Base-by-base conservation (phyloP, 2,329 filamentous ascomycete species). In the Helminthosporium solani region DNA sequence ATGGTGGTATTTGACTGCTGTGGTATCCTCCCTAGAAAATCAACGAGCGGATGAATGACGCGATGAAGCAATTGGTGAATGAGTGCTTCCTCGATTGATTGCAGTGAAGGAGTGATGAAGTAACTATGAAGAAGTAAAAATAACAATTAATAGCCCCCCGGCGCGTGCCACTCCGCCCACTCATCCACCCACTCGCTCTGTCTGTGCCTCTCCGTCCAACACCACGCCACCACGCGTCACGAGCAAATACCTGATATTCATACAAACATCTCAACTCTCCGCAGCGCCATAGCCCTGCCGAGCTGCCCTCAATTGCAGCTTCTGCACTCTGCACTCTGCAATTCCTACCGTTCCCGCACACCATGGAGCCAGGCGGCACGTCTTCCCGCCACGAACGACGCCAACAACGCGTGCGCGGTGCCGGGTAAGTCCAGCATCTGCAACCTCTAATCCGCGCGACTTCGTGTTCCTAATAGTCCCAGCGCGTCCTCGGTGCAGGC, bases 341-440 rank as follows among this genome's bases (percentile, higher is more conserved):
- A 6, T n/a, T 20, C 25, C 44, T 43, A 56, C 52, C 45, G 43
- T 47, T 52, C 7, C 21, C 19, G 16, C 18, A 7, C n/a, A n/a
- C n/a, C n/a, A 70, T 70, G 67, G 66, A 64, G 56, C 64, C 66
- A 42, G 53, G 60, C 49, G 65, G 66, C 68, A 56, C 31, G 55
- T 3, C 14, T 33, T 4, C 6, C 64, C 75, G 78, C 65, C 72
- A 77, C 60, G 78, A 80, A 69, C 76, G 77, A 60, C 73, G 73
- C 60, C 75, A 76, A 61, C 78, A 80, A 75, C 78, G 78, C 66
- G 75, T 79, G 66, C 78, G 78, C 60, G 78, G 78, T 64, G 78
- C 78, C 62, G 78, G 73, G 77, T 80, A 75, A 61, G 75, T 60
- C 59, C n/a, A n/a, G n/a, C n/a, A n/a, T n/a, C n/a, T n/a, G n/a